These are phyloP conservation scores for Colletotrichum lini DNA, from an alignment of 2,329 filamentous ascomycete genomes.

Conservation along the genomic window DNA sequence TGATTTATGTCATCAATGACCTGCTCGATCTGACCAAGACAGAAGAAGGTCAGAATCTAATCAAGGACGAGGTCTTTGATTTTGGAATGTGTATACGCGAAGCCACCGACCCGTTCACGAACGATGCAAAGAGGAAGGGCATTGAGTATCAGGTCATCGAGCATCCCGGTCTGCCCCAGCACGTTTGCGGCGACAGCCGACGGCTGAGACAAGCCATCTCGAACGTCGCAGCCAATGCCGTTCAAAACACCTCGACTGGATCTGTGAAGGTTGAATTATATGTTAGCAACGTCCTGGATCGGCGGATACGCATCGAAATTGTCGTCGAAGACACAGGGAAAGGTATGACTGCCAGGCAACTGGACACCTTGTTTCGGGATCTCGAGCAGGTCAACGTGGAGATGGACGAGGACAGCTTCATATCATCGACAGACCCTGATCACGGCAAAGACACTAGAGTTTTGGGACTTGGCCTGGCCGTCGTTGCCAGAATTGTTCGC, in stretches of 20 bases:
- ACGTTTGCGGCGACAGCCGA: constrained; percentile 84
- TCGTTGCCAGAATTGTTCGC: constrained; percentile 88
- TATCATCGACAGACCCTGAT: constrained; percentile 46
- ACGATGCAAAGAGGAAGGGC: constrained; percentile 82
- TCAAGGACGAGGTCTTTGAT: constrained; percentile 87
- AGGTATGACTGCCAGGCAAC: constrained; percentile 76
- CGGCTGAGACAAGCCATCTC: constrained; percentile 86
- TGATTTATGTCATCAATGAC: constrained; percentile 96
- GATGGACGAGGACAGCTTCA: constrained; percentile 48
- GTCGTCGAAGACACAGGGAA: constrained; percentile 81
- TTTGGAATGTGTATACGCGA: constrained; percentile 80
- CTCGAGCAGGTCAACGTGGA: constrained; percentile 71
- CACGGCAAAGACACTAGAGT: constrained; percentile 57
- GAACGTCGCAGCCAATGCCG: constrained; percentile 87
- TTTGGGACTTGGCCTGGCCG: constrained; percentile 85
- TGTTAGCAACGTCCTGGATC: constrained; percentile 66
- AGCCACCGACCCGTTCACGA: constrained; percentile 80
- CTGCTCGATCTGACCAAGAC: constrained; percentile 90
- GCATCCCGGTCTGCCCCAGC: constrained; percentile 77
- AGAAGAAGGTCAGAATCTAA: constrained; percentile 83
- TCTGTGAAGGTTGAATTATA: constrained; percentile 80
- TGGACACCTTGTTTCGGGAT: constrained; percentile 71
- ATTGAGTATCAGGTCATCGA: constrained; percentile 78
- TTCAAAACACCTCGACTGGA: constrained; percentile 81
- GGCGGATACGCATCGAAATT: constrained; percentile 79